Conservation (phyloP, 805 yeast species). For the Clavispora asparagi region DNA sequence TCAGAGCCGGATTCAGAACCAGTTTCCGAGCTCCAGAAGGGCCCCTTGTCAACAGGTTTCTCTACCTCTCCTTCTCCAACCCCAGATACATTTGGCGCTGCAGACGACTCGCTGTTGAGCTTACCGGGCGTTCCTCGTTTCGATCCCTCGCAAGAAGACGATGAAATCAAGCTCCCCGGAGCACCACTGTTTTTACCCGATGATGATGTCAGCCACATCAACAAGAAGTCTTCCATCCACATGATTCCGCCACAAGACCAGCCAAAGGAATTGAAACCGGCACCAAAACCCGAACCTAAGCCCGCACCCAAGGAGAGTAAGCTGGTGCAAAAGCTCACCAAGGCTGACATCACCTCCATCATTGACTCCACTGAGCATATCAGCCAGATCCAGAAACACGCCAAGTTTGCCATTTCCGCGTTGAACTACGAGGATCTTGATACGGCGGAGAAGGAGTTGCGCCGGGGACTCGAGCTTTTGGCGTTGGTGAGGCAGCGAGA, state of each 20-base stretch:
- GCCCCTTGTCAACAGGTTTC: background rate
- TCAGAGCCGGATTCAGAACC: too few species aligned
- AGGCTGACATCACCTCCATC: constrained; percentile 43
- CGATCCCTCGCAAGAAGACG: constrained; percentile 17
- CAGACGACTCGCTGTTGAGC: constrained; percentile 4
- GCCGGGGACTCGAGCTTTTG: constrained; percentile 46
- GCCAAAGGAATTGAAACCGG: background rate
- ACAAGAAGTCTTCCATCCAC: constrained; percentile 33
- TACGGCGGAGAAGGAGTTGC: constrained; percentile 62
- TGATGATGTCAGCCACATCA: constrained; percentile 32
- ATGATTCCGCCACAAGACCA: constrained; percentile 22
- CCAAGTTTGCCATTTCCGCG: constrained; percentile 75
- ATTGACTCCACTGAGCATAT: constrained; percentile 53
- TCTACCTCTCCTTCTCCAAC: background rate
- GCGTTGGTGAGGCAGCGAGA: constrained; percentile 1
- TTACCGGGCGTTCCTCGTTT: constrained; percentile 39
- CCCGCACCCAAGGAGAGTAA: background rate
- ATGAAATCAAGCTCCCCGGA: constrained; percentile 32
- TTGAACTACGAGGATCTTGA: constrained; percentile 68
- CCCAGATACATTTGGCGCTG: background rate
- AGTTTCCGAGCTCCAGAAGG: background rate
- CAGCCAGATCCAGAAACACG: constrained; percentile 57
- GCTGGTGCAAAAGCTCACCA: constrained; percentile 11
- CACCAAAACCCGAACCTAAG: background rate
- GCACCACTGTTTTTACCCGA: constrained; percentile 40